Conservation (phyloP, 192 early-diverging fungal species). For the Oehlia diaphana region DNA sequence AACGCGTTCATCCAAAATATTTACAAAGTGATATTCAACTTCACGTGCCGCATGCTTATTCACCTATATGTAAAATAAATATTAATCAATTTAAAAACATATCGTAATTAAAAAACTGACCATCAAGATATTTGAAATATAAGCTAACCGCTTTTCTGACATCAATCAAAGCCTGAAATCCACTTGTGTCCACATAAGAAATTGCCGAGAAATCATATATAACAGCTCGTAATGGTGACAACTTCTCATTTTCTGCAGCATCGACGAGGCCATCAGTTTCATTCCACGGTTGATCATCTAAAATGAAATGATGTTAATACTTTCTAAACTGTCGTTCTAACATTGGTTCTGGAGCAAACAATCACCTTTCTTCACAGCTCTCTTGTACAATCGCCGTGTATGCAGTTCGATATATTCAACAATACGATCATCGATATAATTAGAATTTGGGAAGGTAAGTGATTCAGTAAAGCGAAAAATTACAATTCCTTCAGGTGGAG, state of each 20-base stretch:
- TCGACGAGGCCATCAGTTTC: slow-evolving; percentile 36
- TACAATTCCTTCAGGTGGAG: slow-evolving; percentile 60
- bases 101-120: not conserved
- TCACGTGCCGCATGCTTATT: slow-evolving; percentile 38
- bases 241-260: slow-evolving; percentile 18
- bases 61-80: slow-evolving; percentile 18
- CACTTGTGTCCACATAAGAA: slow-evolving; percentile 77
- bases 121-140: not conserved
- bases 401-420: slow-evolving; percentile 47
- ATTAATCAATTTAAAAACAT: not conserved
- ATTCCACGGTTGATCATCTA: slow-evolving; percentile 41
- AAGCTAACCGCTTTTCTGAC: slow-evolving; percentile 12
- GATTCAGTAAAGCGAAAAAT: slow-evolving; percentile 66
- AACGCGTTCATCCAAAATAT: slow-evolving; percentile 22
- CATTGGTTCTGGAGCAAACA: too few relatives aligned
- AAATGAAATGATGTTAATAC: too few relatives aligned
- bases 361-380: slow-evolving; percentile 36
- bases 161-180: slow-evolving; percentile 73
- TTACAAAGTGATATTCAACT: slow-evolving; percentile 43
- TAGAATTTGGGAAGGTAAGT: slow-evolving; percentile 68
- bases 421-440: slow-evolving; percentile 39
- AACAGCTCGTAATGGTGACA: slow-evolving; percentile 63
- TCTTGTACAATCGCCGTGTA: slow-evolving; percentile 48
- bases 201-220: slow-evolving; percentile 81
- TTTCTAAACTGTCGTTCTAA: too few relatives aligned